Conservation (phyloP, 805 yeast genomes). For the Lipomyces spencermartinsiae region DNA sequence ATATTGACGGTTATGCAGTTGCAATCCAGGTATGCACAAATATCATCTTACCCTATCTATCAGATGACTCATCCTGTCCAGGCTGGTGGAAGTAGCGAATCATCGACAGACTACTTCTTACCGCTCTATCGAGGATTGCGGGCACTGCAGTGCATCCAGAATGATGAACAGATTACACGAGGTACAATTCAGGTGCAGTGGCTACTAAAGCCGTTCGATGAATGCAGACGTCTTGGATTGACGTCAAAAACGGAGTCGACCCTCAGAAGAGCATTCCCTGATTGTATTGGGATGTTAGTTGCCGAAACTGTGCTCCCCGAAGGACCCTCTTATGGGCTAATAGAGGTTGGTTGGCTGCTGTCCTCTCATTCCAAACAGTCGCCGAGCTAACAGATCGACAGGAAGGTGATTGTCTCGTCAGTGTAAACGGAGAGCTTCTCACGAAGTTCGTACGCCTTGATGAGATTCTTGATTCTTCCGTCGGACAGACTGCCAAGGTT, state of each 20-base stretch:
- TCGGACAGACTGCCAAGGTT: slow-evolving; percentile 64
- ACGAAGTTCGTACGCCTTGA: slow-evolving; percentile 81
- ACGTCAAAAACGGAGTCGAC: slow-evolving; percentile 72
- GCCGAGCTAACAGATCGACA: slow-evolving; percentile 9
- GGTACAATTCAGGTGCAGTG: slow-evolving; percentile 94
- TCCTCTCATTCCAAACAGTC: not conserved
- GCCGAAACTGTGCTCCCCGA: slow-evolving; percentile 81
- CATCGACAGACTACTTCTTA: slow-evolving; percentile 90
- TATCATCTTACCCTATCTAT: not conserved
- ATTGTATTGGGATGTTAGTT: slow-evolving; percentile 77
- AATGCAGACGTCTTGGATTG: slow-evolving; percentile 85
- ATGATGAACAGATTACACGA: slow-evolving; percentile 66
- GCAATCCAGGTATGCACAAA: slow-evolving; percentile 55
- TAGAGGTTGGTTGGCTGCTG: slow-evolving; percentile 48
- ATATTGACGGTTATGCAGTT: slow-evolving; percentile 82
- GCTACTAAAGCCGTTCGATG: slow-evolving; percentile 83
- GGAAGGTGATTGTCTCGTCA: slow-evolving; percentile 85
- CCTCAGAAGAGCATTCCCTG: slow-evolving; percentile 74
- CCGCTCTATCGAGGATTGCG: slow-evolving; percentile 85
- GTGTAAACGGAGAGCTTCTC: slow-evolving; percentile 69
- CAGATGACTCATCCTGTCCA: slow-evolving; percentile 50
- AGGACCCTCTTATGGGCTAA: slow-evolving; percentile 77
- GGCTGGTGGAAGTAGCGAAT: slow-evolving; percentile 91
- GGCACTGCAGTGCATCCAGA: slow-evolving; percentile 77
- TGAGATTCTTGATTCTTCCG: slow-evolving; percentile 73